Percentiles rank a stretch among this genome's conserved stretches.
These are phyloP conservation scores for Fusarium chaquense DNA, from an alignment of 2,329 filamentous ascomycete genomes.

Conservation along the genomic window DNA sequence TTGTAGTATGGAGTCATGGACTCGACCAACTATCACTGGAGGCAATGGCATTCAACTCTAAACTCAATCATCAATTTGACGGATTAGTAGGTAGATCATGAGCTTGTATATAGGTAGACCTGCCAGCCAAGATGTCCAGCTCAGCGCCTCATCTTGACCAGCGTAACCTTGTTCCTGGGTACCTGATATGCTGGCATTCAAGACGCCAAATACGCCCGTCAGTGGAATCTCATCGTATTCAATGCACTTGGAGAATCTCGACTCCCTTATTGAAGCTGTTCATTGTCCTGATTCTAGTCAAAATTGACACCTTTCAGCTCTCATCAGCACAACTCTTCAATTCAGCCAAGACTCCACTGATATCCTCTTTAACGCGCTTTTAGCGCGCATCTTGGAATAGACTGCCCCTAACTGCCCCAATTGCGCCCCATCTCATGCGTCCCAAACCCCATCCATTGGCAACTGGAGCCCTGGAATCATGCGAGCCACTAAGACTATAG, in stretches of 20 bases:
- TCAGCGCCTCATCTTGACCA: slow-evolving; percentile 43
- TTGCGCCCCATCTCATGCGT: slow-evolving; percentile 24
- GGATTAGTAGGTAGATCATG: slow-evolving; percentile 21
- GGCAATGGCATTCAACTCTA: not conserved
- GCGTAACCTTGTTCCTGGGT: slow-evolving; percentile 42
- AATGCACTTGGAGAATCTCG: not conserved
- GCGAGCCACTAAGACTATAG: slow-evolving; percentile 38
- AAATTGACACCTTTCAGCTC: slow-evolving; percentile 13
- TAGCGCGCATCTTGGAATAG: slow-evolving; percentile 40
- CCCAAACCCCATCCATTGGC: slow-evolving; percentile 26
- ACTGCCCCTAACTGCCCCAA: slow-evolving; percentile 42
- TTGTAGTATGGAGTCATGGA: not conserved
- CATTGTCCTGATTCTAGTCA: not conserved
- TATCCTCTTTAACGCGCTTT: slow-evolving; percentile 30
- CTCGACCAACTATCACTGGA: too few species aligned
- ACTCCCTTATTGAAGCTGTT: not conserved
- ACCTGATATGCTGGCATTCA: slow-evolving; percentile 33
- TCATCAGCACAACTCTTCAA: slow-evolving; percentile 7
- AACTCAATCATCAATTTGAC: slow-evolving; percentile 9
- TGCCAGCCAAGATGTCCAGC: slow-evolving; percentile 31
- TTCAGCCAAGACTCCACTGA: slow-evolving; percentile 29
- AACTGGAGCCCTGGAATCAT: slow-evolving; percentile 21
- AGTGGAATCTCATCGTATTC: slow-evolving; percentile 4
- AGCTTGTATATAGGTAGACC: not conserved
- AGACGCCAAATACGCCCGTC: slow-evolving; percentile 10